phyloP scores from a whole-genome alignment of 441 rosid species.

The Populus hybrid region DNA sequence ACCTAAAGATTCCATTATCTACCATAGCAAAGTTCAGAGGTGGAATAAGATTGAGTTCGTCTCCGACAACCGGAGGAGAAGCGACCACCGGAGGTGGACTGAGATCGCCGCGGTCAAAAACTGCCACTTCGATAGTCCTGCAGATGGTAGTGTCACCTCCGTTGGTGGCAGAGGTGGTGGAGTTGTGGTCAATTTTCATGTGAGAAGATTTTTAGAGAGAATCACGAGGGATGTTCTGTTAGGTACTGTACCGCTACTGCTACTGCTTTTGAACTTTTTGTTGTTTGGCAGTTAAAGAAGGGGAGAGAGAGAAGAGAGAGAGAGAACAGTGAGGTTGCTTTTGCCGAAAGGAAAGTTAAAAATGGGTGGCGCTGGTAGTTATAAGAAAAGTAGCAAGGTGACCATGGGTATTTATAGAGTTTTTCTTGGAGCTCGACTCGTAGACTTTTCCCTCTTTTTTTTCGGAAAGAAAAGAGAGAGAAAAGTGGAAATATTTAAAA shows the following conservation, averaged over 20 bases:
- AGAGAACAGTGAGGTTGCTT: neutral
- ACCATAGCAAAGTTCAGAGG: constrained; percentile 88
- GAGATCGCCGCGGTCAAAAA: constrained; percentile 37
- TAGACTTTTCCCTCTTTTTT: neutral
- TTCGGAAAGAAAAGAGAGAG: no score
- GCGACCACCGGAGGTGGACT: constrained; percentile 15
- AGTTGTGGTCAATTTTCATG: constrained; percentile 35
- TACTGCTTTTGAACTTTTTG: neutral
- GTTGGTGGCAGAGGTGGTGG: constrained; percentile 6
- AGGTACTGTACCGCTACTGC: constrained; percentile 5
- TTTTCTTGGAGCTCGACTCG: neutral
- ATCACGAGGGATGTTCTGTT: constrained; percentile 28
- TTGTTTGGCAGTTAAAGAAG: constrained; percentile 25
- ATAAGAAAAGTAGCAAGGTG: constrained; percentile 5
- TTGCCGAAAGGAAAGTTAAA: neutral
- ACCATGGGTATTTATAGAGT: constrained; percentile 24
- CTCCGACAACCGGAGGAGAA: constrained; percentile 28
- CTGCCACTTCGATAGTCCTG: constrained; percentile 43
- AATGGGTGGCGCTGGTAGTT: constrained; percentile 20
- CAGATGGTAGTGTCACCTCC: constrained; percentile 28
- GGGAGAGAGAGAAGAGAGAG: neutral
- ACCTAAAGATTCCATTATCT: constrained; percentile 78
- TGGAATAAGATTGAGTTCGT: constrained; percentile 45
- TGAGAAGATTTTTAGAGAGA: constrained; percentile 11
- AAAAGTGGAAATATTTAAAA: neutral